Base-by-base conservation (phyloP, 768 basidiomycete genomes). In the Kwoniella dejecticola region DNA sequence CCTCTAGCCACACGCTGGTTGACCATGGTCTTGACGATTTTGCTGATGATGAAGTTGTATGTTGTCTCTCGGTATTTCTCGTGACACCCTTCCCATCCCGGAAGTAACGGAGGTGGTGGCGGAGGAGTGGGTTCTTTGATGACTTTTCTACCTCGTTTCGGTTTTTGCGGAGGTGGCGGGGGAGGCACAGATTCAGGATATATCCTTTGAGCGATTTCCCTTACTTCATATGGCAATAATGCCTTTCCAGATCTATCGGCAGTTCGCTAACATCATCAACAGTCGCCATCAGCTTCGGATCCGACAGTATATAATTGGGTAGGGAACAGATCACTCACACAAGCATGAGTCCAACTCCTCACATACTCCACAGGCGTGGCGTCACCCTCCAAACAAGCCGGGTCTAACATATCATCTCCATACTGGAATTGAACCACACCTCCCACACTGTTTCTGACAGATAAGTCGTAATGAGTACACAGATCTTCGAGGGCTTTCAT, bases 401-500 rank as follows among this genome's bases (percentile, higher is more conserved):
- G 96, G 77, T 99, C 96, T 31, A 99, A 83, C 52, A 92, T 94
- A 75, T 99, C 96, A 71, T 96, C 94, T 30, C 96, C 96, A 69
- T 96, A 99, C 29, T 84, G 83, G 81, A 99, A 99, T 74, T 99
- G 96, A 3, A 99, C 94, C 15, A 99, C 86, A 46, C 92, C 94
- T 3, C 96, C 96, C 0, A 85, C 85, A 2, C 93, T 94, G 79
- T 94, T 98, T 29, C 96, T 85, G 23, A 99, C 95, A 8, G 92
- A 92, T 23, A 92, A 80, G 79, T 99, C 96, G 76, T 99, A 99
- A 59, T 95, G 91, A 0, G 90, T 91, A 2, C 91, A 92, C 36
- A 99, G 82, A 81, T 99, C 96, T 76, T 99, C 96, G 67, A 99
- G 80, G 2, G 95, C 95, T 78, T 99, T 99, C 96, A 99, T 98